Evolutionary conservation across 768 basidiomycete species (phyloP).

Genomic region (Cubamyces lactineus): DNA sequence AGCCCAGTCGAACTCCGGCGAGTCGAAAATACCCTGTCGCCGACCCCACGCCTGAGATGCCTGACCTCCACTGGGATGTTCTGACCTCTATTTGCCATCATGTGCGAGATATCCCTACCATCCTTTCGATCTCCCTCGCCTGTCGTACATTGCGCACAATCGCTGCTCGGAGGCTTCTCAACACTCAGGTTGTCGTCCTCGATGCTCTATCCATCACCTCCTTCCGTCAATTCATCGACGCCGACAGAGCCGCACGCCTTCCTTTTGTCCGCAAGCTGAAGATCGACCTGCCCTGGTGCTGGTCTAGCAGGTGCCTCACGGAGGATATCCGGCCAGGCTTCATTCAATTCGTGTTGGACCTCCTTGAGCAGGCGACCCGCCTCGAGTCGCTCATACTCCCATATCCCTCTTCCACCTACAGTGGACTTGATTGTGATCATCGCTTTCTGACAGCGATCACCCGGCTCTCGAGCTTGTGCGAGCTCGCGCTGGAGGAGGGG

Average conservation of each 20-base stretch:
- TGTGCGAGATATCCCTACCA: too few species aligned
- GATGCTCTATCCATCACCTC: too few species aligned
- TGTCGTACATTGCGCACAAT: too few species aligned
- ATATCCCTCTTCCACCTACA: not conserved
- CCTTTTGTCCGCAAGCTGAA: not conserved
- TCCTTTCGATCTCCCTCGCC: too few species aligned
- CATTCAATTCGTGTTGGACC: not conserved
- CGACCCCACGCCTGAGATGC: too few species aligned
- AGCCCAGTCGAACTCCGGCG: too few species aligned
- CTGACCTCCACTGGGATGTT: too few species aligned
- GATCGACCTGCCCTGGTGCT: too few species aligned
- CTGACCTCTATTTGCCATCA: too few species aligned
- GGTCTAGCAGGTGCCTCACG: not conserved
- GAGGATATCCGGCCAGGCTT: not conserved
- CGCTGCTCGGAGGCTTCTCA: too few species aligned
- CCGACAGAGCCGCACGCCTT: not conserved
- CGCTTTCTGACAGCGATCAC: not conserved
- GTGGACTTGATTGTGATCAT: not conserved
- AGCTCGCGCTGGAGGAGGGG: not conserved
- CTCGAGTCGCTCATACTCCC: not conserved
- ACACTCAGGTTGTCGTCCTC: too few species aligned
- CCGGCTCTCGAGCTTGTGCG: not conserved
- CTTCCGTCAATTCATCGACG: not conserved
- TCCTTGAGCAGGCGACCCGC: not conserved
- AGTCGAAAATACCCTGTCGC: too few species aligned